Base-by-base conservation (phyloP, 768 basidiomycete species). In the Mycena albidolilacea region DNA sequence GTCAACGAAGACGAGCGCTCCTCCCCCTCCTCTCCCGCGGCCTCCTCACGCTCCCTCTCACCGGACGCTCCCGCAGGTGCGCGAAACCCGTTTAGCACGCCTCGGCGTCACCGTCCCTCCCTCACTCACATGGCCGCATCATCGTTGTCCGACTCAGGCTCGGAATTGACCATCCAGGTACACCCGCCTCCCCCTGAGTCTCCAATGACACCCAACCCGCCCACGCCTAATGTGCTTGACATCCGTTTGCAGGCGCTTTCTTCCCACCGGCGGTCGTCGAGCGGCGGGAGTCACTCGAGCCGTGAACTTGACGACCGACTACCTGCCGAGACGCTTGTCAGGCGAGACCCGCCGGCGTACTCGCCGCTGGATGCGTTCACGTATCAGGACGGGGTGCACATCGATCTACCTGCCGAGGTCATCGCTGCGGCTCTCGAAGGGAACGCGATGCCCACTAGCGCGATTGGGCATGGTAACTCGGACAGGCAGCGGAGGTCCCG, bases 341-440 rank as follows among this genome's bases (percentile, higher is more conserved):
- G 91, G 77, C 87, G 89, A 69, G 92, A 93, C 73, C 95, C 95
- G 23, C 95, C 95, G 35, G 94, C 93, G 19, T 96, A 96, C 83
- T 95, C 95, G 7, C 95, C 95, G n/a, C 82, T 96, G 78, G 95
- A 96, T 79, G 91, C 94, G n/a, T 93, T 87, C 76, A 88, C 90
- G 35, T 95, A 95, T 78, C 86, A 91, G 64, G 96, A 95, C 52
- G 97, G 96, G 39, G 95, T 97, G n/a, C 94, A 95, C 64, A 92
- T 97, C 60, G 95, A 98, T 82, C 85, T 98, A 43, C 97, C 97
- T 35, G 95, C 96, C 43, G 97, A 98, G 76, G 89, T 97, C 69
- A 96, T 98, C 77, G 89, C 95, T 30, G 95, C 95, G 59, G 95
- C 96, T 9, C 82, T 98, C 76, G 97, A 96, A 82, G 93, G 93